Conservation (phyloP, 73 alveolate genomes). For the Uronychia binucleata region DNA sequence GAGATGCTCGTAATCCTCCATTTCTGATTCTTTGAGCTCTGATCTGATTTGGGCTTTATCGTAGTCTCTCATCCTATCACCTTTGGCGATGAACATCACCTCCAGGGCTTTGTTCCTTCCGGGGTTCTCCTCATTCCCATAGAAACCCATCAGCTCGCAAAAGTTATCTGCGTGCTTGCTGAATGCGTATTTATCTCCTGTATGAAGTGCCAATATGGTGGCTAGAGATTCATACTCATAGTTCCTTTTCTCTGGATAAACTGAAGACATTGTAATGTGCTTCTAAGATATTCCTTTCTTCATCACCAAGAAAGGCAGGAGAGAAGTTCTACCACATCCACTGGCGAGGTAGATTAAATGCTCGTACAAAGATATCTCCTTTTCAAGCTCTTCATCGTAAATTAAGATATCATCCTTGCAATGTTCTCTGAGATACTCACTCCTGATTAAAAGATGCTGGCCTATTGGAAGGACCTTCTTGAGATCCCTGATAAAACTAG, state of each 20-base stretch:
- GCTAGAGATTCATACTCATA: neutral
- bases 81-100: neutral
- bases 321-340: neutral
- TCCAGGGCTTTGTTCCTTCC: neutral
- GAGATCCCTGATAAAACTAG: neutral
- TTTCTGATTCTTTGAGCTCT: neutral
- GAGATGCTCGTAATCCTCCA: neutral
- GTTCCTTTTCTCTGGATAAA: neutral
- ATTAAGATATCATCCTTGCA: neutral
- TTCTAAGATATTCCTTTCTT: neutral
- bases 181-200: neutral
- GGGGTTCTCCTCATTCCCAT: neutral
- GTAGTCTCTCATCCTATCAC: neutral
- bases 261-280: neutral
- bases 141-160: neutral
- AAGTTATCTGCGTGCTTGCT: neutral
- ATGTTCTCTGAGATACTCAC: neutral
- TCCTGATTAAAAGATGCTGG: neutral
- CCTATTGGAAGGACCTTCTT: neutral
- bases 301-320: neutral
- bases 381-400: neutral
- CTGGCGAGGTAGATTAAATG: neutral
- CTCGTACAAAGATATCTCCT: neutral
- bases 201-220: neutral
- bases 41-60: neutral